A percentile compares a stretch with the other conserved stretches of the same genome.
Conservation (phyloP, 108 stramenopile genomes). For the Cyclotella atomus region DNA sequence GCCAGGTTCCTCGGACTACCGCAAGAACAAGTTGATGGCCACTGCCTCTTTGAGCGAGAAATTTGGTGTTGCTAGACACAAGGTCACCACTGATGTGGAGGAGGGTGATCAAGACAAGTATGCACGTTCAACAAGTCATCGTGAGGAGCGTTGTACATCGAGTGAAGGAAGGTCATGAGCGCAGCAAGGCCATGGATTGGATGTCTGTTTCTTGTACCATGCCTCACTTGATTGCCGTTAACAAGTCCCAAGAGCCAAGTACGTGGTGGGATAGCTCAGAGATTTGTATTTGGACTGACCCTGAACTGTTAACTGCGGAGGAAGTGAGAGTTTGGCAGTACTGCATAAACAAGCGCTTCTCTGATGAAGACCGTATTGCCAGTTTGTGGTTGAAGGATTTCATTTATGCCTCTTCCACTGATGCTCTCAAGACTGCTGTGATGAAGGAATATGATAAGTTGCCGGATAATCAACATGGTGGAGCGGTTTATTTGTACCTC, state of each 20-base stretch:
- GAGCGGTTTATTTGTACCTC: neutral
- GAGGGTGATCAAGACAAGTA: neutral
- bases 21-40: neutral
- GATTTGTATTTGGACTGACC: neutral
- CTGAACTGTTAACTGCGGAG: neutral
- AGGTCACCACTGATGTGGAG: neutral
- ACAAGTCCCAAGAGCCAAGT: neutral
- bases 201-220: neutral
- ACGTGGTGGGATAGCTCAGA: neutral
- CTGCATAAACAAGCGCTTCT: neutral
- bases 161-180: neutral
- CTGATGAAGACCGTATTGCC: neutral
- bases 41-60: neutral
- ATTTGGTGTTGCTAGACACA: neutral
- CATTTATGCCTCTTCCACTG: neutral
- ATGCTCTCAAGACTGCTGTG: neutral
- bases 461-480: neutral
- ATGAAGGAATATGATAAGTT: slow-evolving; percentile 3
- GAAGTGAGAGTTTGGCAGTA: neutral
- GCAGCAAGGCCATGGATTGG: neutral
- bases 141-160: neutral
- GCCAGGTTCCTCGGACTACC: neutral
- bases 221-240: neutral
- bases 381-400: neutral
- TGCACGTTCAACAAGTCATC: neutral